Percentiles rank a stretch among this genome's conserved stretches.
These are phyloP conservation scores for Meripilus lineatus DNA, from an alignment of 1,284 basidiomycete species.

Conservation along the genomic window DNA sequence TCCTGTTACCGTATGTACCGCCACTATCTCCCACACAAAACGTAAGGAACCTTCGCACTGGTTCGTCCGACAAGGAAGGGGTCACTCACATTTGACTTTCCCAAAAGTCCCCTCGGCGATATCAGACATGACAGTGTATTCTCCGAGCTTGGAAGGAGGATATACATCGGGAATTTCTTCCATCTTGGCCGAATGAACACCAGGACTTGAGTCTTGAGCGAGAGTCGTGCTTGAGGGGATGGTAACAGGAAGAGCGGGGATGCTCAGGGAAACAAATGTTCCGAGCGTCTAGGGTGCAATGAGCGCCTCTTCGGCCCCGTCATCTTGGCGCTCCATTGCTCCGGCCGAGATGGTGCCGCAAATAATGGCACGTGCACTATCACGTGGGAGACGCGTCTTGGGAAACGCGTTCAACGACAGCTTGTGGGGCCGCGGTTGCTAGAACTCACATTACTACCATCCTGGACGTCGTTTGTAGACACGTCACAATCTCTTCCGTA, in stretches of 20 bases:
- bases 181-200: conserved; percentile 1
- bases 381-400: background rate
- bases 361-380: background rate
- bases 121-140: conserved; percentile 71
- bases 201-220: no score
- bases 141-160: conserved; percentile 66
- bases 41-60: conserved; percentile 12
- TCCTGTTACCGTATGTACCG: conserved; percentile 89
- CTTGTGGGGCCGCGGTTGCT: no score
- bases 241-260: background rate
- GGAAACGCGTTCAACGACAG: no score
- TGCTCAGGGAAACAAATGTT: no score
- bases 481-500: background rate
- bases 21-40: conserved; percentile 53
- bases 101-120: conserved; percentile 93
- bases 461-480: no score
- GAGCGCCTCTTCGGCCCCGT: background rate
- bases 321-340: no score
- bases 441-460: no score
- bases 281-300: background rate
- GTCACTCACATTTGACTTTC: conserved; percentile 90
- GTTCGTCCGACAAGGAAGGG: conserved; percentile 7
- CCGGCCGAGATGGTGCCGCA: background rate
- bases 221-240: background rate
- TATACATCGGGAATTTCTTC: conserved; percentile 15